phyloP scores from a whole-genome alignment of 371 early-diverging fungal genomes.

The Mortierella sp. region DNA sequence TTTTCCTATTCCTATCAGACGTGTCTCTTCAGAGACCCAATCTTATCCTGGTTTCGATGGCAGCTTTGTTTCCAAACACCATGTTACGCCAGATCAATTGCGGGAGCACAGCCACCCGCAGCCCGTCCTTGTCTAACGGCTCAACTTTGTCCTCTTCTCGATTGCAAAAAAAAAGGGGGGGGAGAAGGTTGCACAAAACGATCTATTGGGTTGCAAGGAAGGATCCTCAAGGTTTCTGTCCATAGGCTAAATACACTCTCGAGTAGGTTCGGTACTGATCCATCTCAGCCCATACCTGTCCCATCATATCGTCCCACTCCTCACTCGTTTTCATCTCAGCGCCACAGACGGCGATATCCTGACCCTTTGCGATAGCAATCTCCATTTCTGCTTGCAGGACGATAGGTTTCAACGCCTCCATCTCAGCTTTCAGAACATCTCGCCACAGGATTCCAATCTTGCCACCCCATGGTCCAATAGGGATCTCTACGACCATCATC shows the following conservation, averaged over 20 bases:
- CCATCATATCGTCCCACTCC: slow-evolving; percentile 56
- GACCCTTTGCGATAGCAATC: slow-evolving; percentile 31
- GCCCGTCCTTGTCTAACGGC: too few species aligned
- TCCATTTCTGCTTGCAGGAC: slow-evolving; percentile 46
- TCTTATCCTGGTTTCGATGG: too few species aligned
- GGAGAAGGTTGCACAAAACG: too few species aligned
- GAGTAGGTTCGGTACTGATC: slow-evolving; percentile 52
- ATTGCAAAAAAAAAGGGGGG: too few species aligned
- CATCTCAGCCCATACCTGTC: slow-evolving; percentile 51
- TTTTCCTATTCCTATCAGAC: too few species aligned
- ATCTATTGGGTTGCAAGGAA: too few species aligned
- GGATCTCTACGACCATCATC: slow-evolving; percentile 55
- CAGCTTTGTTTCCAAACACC: too few species aligned
- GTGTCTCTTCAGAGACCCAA: too few species aligned
- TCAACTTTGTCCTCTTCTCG: too few species aligned
- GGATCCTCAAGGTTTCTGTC: slow-evolving; percentile 28
- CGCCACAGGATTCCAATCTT: slow-evolving; percentile 48
- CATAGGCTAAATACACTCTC: slow-evolving; percentile 46
- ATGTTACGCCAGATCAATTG: too few species aligned
- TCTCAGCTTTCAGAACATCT: slow-evolving; percentile 49
- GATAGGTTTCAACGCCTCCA: slow-evolving; percentile 45
- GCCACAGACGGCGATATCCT: slow-evolving; percentile 46
- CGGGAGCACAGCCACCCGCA: too few species aligned
- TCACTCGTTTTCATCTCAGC: slow-evolving; percentile 53
- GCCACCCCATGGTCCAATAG: slow-evolving; percentile 54